phyloP scores from a whole-genome alignment of 805 yeast genomes.

The Saccharomycopsis sp. region DNA sequence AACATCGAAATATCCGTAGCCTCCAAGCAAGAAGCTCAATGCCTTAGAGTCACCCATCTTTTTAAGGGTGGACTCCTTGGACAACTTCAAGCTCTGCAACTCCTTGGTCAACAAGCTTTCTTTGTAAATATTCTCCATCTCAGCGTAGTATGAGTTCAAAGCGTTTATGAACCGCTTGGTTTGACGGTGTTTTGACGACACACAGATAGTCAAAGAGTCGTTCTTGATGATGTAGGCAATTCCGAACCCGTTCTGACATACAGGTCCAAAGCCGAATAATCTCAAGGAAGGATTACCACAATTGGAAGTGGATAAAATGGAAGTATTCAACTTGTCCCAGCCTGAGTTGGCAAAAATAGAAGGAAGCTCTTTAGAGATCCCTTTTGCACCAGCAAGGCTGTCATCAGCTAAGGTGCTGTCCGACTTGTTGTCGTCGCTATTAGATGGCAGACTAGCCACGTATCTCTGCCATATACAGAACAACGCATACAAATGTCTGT shows the following conservation, averaged over 20 bases:
- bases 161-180: slow-evolving; percentile 71
- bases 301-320: slow-evolving; percentile 75
- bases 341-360: slow-evolving; percentile 77
- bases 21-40: slow-evolving; percentile 52
- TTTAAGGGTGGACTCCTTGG: background rate
- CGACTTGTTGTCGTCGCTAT: slow-evolving; percentile 21
- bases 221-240: slow-evolving; percentile 82
- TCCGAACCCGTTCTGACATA: slow-evolving; percentile 86
- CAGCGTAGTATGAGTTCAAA: slow-evolving; percentile 53
- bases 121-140: slow-evolving; percentile 44
- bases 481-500: slow-evolving; percentile 81
- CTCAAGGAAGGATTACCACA: slow-evolving; percentile 89
- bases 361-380: slow-evolving; percentile 43
- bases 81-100: slow-evolving; percentile 1
- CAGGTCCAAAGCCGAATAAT: slow-evolving; percentile 89
- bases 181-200: slow-evolving; percentile 84
- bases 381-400: slow-evolving; percentile 25
- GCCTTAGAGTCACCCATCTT: slow-evolving; percentile 24
- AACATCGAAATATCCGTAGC: slow-evolving; percentile 80
- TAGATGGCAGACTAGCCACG: slow-evolving; percentile 27
- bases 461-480: slow-evolving; percentile 82
- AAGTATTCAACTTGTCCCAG: slow-evolving; percentile 79
- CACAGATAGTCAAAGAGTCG: slow-evolving; percentile 72
- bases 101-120: slow-evolving; percentile 23
- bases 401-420: slow-evolving; percentile 24